A percentile compares a stretch with the other conserved stretches of the same genome.
Conservation (phyloP, 306 rosid genomes). For the Vigna mungo region DNA sequence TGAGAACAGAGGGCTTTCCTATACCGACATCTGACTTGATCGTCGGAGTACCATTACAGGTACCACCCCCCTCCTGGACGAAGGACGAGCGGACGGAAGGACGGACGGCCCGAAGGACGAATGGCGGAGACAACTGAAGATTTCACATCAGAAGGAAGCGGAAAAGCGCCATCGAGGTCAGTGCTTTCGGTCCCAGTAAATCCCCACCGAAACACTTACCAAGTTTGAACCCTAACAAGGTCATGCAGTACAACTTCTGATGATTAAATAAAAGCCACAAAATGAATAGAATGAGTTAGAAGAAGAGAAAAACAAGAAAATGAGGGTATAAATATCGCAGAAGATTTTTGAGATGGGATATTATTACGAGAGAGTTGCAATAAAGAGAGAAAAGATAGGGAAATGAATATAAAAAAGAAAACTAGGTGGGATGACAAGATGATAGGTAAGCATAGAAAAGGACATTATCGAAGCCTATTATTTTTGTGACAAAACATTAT, state of each 20-base stretch:
- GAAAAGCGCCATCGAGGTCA: too few relatives aligned
- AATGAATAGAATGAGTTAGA: not conserved
- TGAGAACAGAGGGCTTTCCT: too few relatives aligned
- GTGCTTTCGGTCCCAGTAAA: too few relatives aligned
- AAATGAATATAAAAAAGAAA: slow-evolving; percentile 34
- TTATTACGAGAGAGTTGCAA: not conserved
- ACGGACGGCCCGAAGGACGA: too few relatives aligned
- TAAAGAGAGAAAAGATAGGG: slow-evolving; percentile 32
- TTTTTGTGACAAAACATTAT: slow-evolving; percentile 18
- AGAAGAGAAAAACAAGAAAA: not conserved
- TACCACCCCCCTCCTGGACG: too few relatives aligned
- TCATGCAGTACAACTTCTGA: not conserved
- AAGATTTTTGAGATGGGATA: slow-evolving; percentile 43
- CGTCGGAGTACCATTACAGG: too few relatives aligned
- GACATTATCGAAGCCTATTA: slow-evolving; percentile 35
- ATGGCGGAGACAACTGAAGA: too few relatives aligned
- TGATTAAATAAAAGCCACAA: not conserved
- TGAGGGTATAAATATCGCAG: slow-evolving; percentile 34
- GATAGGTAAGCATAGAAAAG: slow-evolving; percentile 44
- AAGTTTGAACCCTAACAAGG: not conserved
- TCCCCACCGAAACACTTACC: too few relatives aligned
- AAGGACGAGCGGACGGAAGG: too few relatives aligned
- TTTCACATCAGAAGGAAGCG: too few relatives aligned
- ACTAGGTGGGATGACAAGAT: slow-evolving; percentile 24
- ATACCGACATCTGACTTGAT: too few relatives aligned